phyloP scores from a whole-genome alignment of 305 asterid species.

The Vinca major region DNA sequence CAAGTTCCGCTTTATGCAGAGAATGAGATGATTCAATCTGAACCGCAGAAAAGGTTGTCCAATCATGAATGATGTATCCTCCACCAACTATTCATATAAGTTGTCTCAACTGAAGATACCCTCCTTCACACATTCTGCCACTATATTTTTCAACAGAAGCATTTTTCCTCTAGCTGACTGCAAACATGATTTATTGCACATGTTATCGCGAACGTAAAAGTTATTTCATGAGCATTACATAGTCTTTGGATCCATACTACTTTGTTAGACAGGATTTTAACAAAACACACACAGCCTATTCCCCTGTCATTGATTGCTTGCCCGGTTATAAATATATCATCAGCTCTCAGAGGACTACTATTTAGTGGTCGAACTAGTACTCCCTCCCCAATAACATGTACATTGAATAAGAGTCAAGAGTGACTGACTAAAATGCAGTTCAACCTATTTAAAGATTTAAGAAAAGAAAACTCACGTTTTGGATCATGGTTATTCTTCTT shows the following conservation, averaged over 20 bases:
- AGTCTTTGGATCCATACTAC: background rate
- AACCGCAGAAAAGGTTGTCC: background rate
- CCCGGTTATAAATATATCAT: background rate
- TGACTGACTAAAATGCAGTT: slow-evolving; percentile 3
- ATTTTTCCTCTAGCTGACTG: slow-evolving; percentile 67
- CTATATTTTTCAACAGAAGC: slow-evolving; percentile 55
- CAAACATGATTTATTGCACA: slow-evolving; percentile 17
- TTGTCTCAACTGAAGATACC: slow-evolving; percentile 34
- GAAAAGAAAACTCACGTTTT: slow-evolving; percentile 46
- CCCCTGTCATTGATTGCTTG: too few species aligned
- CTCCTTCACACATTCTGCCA: slow-evolving; percentile 47
- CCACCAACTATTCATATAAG: background rate
- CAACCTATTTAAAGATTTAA: slow-evolving; percentile 9
- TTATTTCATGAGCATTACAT: background rate
- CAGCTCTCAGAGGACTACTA: background rate
- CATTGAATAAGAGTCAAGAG: background rate
- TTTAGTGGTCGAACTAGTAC: background rate
- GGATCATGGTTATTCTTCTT: slow-evolving; percentile 56
- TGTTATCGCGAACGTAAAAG: background rate
- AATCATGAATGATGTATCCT: background rate
- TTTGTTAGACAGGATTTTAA: background rate
- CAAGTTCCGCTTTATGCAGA: background rate
- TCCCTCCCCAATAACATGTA: background rate
- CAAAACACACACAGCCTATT: background rate
- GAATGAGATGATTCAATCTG: background rate